Base-by-base conservation (phyloP, 2,329 filamentous ascomycete species). In the Pseudonectria foliicola region DNA sequence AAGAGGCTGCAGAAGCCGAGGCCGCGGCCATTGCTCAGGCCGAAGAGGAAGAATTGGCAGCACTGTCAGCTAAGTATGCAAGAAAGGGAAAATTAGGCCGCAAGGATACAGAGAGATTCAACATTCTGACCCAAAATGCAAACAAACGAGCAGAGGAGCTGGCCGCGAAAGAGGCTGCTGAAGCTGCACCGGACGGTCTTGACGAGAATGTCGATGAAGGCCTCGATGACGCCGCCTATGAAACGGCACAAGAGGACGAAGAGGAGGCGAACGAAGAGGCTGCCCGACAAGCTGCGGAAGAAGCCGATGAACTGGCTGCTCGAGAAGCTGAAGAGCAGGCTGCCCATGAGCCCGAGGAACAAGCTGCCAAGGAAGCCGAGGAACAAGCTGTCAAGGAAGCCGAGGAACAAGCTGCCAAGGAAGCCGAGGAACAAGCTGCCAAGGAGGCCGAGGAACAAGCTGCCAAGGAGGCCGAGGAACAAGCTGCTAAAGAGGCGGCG, bases 291-390 rank as follows among this genome's bases (percentile, higher is more conserved):
- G 58, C 57, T 11, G 56, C 55, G 12, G 56, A 54, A 37, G 57
- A 61, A 34, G 59, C n/a, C n/a, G n/a, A n/a, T 27, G 62, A 68
- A 46, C 62, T 60, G 21, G 58, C 57, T 11, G 56, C 55, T n/a
- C 57, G 54, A 37, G 57, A 61, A 34, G 59, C n/a, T n/a, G n/a
- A n/a, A n/a, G n/a, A n/a, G n/a, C n/a, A n/a, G n/a, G n/a, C n/a
- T n/a, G n/a, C n/a, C n/a, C n/a, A n/a, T 57, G 7, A 43, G 39
- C 37, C 42, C 37, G 16, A 29, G 33, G 29, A 67, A 65, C 48
- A 60, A 60, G 39, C n/a, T n/a, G n/a, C n/a, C n/a, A n/a, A n/a
- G n/a, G n/a, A n/a, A n/a, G n/a, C n/a, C n/a, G n/a, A n/a, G 8
- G 27, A 15, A 10, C 7, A 29, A 7, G 27, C 24, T 34, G 8